Percentiles rank a stretch among this genome's conserved stretches.
Conservation (phyloP, 1,139 yeast genomes). For the Scheffersomyces quercinus region DNA sequence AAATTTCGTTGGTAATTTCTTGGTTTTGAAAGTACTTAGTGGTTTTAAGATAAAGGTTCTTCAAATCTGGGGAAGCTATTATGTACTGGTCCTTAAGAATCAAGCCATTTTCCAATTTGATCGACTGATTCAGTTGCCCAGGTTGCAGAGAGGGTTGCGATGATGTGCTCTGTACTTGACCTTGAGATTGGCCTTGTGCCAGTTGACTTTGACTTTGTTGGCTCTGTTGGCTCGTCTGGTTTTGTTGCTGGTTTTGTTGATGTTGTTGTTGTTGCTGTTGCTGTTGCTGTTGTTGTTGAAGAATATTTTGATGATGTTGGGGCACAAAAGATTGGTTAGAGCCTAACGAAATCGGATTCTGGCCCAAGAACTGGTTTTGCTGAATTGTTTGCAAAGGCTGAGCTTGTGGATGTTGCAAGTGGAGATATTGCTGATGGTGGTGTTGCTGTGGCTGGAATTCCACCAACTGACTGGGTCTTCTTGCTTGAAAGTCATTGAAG, state of each 20-base stretch:
- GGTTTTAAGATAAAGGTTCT: constrained; percentile 42
- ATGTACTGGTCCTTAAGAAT: constrained; percentile 52
- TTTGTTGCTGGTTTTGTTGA: constrained; percentile 3
- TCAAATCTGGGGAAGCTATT: constrained; percentile 53
- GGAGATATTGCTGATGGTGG: constrained; percentile 6
- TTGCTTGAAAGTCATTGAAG: constrained; percentile 42
- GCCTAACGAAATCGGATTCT: constrained; percentile 8
- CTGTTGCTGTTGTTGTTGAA: constrained; percentile 4
- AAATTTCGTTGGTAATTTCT: constrained; percentile 30
- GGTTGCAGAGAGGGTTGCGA: constrained; percentile 4
- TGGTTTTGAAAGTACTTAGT: constrained; percentile 49
- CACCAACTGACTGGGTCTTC: constrained; percentile 48
- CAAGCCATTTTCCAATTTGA: constrained; percentile 58
- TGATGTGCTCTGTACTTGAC: constrained; percentile 1
- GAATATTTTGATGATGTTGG: constrained; percentile 4
- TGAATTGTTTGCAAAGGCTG: constrained; percentile 5
- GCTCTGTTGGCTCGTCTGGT: constrained; percentile 6
- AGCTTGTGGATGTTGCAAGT: constrained; percentile 6
- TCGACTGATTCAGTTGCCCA: constrained; percentile 11
- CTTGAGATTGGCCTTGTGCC: constrained; percentile 5
- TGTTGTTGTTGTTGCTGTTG: constrained; percentile 1
- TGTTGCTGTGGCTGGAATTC: constrained; percentile 25
- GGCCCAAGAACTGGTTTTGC: constrained; percentile 6
- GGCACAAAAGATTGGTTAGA: constrained; percentile 8
- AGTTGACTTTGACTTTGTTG: constrained; percentile 9